Base-by-base conservation (phyloP, 2,329 filamentous ascomycete genomes). In the Xylaria sp. region DNA sequence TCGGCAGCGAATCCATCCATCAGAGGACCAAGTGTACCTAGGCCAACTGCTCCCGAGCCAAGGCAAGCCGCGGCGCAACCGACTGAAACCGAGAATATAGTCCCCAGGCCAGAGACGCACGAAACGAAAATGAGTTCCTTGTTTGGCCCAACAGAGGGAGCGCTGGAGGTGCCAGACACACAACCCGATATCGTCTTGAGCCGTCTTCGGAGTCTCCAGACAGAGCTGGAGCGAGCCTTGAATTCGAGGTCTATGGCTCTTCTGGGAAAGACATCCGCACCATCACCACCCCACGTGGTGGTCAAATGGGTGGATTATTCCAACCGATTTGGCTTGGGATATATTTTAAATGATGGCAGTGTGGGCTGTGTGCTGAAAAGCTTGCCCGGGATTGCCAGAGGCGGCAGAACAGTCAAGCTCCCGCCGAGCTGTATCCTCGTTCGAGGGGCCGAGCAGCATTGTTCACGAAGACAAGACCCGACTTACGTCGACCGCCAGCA, bases 261-360 rank as follows among this genome's bases (percentile, higher is more conserved):
- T 57, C 76, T 86, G 53, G 76, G 81, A 8, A 81, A 83, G 74
- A 76, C 80, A 59, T 74, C 79, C 63, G 72, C 80, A 58, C 76
- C 81, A 70, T 70, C 85, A 62, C 73, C 87, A 70, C 81, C 88
- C 70, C 75, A 86, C 70, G 83, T 88, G 50, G 85, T 88, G 10
- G 83, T 88, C 9, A 91, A 92, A 70, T 94, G 90, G 90, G 90
- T 94, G 5, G 90, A 94, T 71, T 94, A 94, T 73, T 91, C 89
- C 60, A 91, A 92, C 74, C 92, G 92, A 71, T 91, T 92, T 71
- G 90, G 90, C 10, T 80, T 94, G 13, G 90, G 90, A 42, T 94
- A 93, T 69, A 91, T 93, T 59, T 78, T 94, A 57, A 90, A 90
- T 63, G 89, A 93, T 65, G 90, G 90, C 35, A 91, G 86, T 63